Percentiles rank a stretch among this genome's conserved stretches.
phyloP scores from a whole-genome alignment of 495 filamentous ascomycete genomes.

The Penicillium robsamsonii region DNA sequence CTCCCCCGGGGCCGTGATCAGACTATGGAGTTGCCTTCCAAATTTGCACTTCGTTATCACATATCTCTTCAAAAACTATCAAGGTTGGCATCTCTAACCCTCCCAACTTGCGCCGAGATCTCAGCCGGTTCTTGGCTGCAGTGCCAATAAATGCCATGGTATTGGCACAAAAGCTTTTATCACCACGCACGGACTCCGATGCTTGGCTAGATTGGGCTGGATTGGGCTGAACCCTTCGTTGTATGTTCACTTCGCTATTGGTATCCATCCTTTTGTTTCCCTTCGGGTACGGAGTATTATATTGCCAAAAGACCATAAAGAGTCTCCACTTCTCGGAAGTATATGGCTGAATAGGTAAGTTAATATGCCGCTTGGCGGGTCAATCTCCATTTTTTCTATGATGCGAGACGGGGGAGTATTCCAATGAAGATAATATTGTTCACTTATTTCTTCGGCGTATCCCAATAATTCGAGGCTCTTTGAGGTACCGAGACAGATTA shows the following conservation, averaged over 20 bases:
- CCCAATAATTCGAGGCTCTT: no score
- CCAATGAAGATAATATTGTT: background rate
- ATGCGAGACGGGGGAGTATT: background rate
- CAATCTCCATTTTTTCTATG: background rate
- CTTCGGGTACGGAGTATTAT: background rate
- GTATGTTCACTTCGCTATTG: background rate
- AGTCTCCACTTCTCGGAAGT: background rate
- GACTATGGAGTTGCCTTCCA: no score
- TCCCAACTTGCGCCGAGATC: constrained; percentile 6
- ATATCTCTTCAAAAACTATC: no score
- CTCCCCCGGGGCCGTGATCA: background rate
- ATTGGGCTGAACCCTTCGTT: background rate
- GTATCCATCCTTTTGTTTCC: background rate
- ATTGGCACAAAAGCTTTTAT: constrained; percentile 26
- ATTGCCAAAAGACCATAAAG: no score
- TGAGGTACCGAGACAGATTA: no score
- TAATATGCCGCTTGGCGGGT: background rate
- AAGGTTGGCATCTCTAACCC: background rate
- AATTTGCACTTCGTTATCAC: no score
- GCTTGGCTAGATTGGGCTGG: background rate
- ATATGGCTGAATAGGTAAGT: background rate
- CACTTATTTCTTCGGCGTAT: background rate
- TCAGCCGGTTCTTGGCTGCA: constrained; percentile 10
- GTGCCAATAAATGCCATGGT: constrained; percentile 12
- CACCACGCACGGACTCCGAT: constrained; percentile 2